Evolutionary conservation across 169 alveolate genomes (phyloP).

Genomic region (Fabrea salina): DNA sequence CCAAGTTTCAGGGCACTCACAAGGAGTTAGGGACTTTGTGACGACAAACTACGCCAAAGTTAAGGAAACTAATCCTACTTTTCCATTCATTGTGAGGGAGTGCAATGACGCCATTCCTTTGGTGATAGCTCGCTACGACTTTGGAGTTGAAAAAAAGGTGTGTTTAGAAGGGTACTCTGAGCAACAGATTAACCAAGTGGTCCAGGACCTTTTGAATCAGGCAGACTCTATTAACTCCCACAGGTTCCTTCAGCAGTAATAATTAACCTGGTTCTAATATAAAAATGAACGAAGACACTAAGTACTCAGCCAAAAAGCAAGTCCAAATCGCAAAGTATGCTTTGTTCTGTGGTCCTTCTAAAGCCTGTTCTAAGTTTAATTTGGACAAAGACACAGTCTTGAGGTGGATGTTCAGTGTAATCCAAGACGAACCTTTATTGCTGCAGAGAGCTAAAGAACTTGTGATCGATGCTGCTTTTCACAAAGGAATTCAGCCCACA

Average conservation of each 20-base stretch:
- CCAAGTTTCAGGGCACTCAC: constrained; percentile 31
- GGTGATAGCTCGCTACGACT: constrained; percentile 56
- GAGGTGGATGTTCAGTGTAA: neutral
- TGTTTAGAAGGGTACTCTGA: constrained; percentile 4
- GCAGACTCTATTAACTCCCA: constrained; percentile 19
- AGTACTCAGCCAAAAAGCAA: neutral
- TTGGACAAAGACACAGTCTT: neutral
- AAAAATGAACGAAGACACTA: neutral
- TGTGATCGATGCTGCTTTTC: neutral
- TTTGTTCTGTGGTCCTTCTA: neutral
- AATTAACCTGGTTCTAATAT: too few relatives aligned
- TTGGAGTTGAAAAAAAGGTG: constrained; percentile 55
- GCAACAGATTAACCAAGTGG: constrained; percentile 1
- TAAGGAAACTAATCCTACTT: constrained; percentile 34
- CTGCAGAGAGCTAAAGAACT: neutral
- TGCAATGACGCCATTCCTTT: constrained; percentile 52
- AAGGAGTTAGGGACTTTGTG: constrained; percentile 41
- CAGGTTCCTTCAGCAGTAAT: neutral
- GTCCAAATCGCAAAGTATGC: constrained; percentile 7
- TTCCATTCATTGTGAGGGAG: constrained; percentile 56
- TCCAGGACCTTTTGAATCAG: constrained; percentile 6
- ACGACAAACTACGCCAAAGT: constrained; percentile 36
- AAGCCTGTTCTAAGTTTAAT: neutral
- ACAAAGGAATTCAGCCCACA: neutral
- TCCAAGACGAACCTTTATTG: neutral